phyloP scores from a whole-genome alignment of 129 eudicot species.

The Centella asiatica region DNA sequence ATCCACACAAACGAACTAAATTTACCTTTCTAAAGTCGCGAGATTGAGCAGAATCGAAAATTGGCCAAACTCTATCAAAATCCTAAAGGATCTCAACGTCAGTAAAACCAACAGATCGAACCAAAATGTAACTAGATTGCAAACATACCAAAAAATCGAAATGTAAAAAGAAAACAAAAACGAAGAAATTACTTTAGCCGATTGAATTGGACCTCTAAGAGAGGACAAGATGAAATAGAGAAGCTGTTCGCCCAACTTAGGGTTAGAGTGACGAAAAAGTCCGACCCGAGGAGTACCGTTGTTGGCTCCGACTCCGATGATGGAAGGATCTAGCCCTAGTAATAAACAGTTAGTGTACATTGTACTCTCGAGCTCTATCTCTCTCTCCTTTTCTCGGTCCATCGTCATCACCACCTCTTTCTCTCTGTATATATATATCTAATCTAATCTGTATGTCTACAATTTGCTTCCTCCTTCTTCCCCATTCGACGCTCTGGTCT shows the following conservation, averaged over 20 bases:
- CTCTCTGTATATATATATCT: conserved; percentile 16
- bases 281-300: conserved; percentile 81
- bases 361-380: conserved; percentile 89
- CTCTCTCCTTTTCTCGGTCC: conserved; percentile 98
- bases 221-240: conserved; percentile 87
- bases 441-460: conserved; percentile 11
- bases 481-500: background rate
- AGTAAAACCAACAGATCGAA: conserved; percentile 19
- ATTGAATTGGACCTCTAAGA: conserved; percentile 81
- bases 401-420: conserved; percentile 69
- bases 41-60: conserved; percentile 86
- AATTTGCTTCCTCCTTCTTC: conserved; percentile 5
- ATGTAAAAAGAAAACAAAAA: conserved; percentile 10
- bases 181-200: conserved; percentile 41
- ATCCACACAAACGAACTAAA: conserved; percentile 6
- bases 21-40: conserved; percentile 90
- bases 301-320: conserved; percentile 68
- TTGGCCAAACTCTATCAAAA: conserved; percentile 91
- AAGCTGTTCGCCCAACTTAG: conserved; percentile 97
- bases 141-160: conserved; percentile 4
- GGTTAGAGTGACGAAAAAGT: conserved; percentile 96
- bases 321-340: conserved; percentile 84
- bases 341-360: conserved; percentile 96
- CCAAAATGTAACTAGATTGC: background rate
- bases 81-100: conserved; percentile 49